Percentiles rank a stretch among this genome's conserved stretches.
Evolutionary conservation across 2,329 filamentous ascomycete species (phyloP).

Genomic region (Aureobasidium vineae): DNA sequence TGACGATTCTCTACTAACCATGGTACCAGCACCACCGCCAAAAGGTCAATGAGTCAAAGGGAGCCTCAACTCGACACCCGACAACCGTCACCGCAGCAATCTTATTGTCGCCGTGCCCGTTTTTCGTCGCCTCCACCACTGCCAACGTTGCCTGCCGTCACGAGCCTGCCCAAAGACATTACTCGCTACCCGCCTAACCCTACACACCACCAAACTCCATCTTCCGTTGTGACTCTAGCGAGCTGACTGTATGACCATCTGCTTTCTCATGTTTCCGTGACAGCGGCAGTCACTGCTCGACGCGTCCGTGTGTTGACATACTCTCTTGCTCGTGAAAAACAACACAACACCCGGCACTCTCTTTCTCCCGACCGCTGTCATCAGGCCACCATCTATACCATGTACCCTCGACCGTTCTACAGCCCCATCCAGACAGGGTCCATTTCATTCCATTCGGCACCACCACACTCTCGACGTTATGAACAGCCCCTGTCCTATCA

Average conservation of each 20-base stretch:
- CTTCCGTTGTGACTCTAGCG: constrained; percentile 11
- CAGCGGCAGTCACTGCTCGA: constrained; percentile 21
- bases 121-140: not conserved
- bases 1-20: constrained; percentile 17
- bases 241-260: constrained; percentile 11
- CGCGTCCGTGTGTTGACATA: constrained; percentile 2
- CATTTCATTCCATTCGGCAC: not conserved
- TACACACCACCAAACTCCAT: not conserved
- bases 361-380: not conserved
- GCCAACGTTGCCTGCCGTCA: constrained; percentile 2
- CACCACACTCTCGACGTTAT: constrained; percentile 9
- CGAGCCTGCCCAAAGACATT: constrained; percentile 2
- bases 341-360: not conserved
- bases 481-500: constrained; percentile 8
- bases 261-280: not conserved
- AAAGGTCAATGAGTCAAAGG: constrained; percentile 12
- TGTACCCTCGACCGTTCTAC: constrained; percentile 7
- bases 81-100: constrained; percentile 23
- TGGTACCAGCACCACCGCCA: constrained; percentile 19
- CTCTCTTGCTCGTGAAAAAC: not conserved
- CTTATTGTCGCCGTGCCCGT: constrained; percentile 16
- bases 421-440: constrained; percentile 13
- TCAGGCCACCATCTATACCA: not conserved
- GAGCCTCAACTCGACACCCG: constrained; percentile 9
- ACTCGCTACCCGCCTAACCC: constrained; percentile 15